Percentiles rank a stretch among this genome's conserved stretches.
phyloP scores from a whole-genome alignment of 495 filamentous ascomycete species.

The Lepidopterella palustris region DNA sequence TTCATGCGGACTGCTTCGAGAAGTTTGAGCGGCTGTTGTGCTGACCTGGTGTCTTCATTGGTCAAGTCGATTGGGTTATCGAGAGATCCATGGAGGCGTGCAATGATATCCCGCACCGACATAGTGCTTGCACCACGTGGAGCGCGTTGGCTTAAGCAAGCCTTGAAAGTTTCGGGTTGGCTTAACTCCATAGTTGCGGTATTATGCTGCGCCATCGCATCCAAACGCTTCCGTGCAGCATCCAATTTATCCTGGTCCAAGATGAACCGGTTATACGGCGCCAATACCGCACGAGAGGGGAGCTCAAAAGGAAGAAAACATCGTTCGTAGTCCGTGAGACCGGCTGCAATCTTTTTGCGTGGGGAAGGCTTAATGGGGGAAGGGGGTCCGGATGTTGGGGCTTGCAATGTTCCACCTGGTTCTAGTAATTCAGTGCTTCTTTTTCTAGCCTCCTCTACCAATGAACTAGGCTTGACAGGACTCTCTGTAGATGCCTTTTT shows the following conservation, averaged over 20 bases:
- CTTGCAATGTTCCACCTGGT: conserved; percentile 22
- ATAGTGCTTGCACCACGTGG: conserved; percentile 46
- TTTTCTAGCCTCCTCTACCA: conserved; percentile 7
- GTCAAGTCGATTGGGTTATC: conserved; percentile 44
- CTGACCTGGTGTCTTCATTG: conserved; percentile 28
- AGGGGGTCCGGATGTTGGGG: conserved; percentile 23
- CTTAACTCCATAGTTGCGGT: not conserved
- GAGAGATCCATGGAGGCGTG: conserved; percentile 30
- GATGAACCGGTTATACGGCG: conserved; percentile 24
- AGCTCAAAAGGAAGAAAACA: conserved; percentile 72
- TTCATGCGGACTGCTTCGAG: conserved; percentile 65
- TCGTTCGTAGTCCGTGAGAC: conserved; percentile 57
- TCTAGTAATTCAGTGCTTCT: conserved; percentile 32
- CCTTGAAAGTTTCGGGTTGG: conserved; percentile 10
- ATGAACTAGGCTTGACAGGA: conserved; percentile 16
- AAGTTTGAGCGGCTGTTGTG: conserved; percentile 41
- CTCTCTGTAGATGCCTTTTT: conserved; percentile 26
- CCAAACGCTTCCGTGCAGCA: conserved; percentile 14
- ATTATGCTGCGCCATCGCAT: conserved; percentile 1
- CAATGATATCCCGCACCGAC: conserved; percentile 63
- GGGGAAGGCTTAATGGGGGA: conserved; percentile 24
- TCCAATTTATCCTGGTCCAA: conserved; percentile 8
- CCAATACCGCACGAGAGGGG: conserved; percentile 28
- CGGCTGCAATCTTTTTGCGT: conserved; percentile 22
- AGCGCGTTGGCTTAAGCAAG: conserved; percentile 37